Evolutionary conservation across 768 basidiomycete species (phyloP).

Genomic region (Suillus fuscotomentosus): DNA sequence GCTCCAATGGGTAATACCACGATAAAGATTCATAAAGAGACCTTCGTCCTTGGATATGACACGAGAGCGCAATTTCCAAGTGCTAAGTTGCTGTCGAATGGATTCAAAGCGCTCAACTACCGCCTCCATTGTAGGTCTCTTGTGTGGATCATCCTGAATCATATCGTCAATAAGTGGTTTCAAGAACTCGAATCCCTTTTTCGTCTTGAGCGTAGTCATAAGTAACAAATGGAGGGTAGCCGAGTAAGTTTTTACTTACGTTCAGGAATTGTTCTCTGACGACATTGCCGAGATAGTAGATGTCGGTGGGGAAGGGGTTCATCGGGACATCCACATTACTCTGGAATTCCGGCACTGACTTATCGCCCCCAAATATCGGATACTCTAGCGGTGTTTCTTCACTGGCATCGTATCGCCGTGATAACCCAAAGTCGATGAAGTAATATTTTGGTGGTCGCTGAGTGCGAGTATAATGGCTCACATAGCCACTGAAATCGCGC

Average conservation of each 20-base stretch:
- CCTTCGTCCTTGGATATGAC: no score
- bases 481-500: slow-evolving; percentile 18
- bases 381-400: slow-evolving; percentile 24
- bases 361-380: slow-evolving; percentile 40
- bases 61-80: no score
- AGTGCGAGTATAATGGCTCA: slow-evolving; percentile 29
- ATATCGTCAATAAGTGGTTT: neutral
- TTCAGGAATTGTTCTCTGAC: slow-evolving; percentile 30
- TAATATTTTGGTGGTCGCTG: slow-evolving; percentile 29
- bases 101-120: no score
- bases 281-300: slow-evolving; percentile 43
- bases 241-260: slow-evolving; percentile 15
- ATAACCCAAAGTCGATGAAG: slow-evolving; percentile 37
- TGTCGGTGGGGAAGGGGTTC: slow-evolving; percentile 43
- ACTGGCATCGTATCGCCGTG: slow-evolving; percentile 26
- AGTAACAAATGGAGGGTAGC: neutral
- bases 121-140: no score
- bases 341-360: slow-evolving; percentile 38
- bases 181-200: slow-evolving; percentile 22
- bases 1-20: no score
- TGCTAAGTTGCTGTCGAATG: no score
- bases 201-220: neutral
- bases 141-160: no score
- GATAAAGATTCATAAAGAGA: no score
- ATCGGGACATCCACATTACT: slow-evolving; percentile 16